A percentile compares a stretch with the other conserved stretches of the same genome.
Conservation (phyloP, 805 yeast genomes). For the Candida arabinofermentans region DNA sequence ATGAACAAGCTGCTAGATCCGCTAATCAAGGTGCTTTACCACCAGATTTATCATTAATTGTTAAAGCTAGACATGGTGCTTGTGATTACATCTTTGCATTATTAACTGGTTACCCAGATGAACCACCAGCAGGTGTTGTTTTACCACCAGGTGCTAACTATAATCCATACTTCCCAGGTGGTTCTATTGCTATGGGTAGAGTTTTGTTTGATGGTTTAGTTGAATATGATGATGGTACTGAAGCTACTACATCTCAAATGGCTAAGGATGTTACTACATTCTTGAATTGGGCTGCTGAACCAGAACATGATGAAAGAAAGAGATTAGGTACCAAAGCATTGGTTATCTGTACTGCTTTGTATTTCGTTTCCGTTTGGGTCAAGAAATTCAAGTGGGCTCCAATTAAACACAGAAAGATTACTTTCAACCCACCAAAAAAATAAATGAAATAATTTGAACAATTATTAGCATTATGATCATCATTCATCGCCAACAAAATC, state of each 20-base stretch:
- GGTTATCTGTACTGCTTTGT: slow-evolving; percentile 71
- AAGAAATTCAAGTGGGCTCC: slow-evolving; percentile 98
- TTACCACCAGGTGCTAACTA: slow-evolving; percentile 94
- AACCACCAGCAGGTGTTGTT: slow-evolving; percentile 94
- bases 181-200: slow-evolving; percentile 98
- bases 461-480: neutral
- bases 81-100: slow-evolving; percentile 91
- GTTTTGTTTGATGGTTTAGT: slow-evolving; percentile 96
- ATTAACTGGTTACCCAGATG: slow-evolving; percentile 98
- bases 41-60: slow-evolving; percentile 94
- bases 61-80: slow-evolving; percentile 99
- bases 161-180: slow-evolving; percentile 99
- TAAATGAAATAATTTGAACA: slow-evolving; percentile 19
- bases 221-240: slow-evolving; percentile 98
- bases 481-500: neutral
- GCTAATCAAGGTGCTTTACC: slow-evolving; percentile 99
- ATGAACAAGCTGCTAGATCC: slow-evolving; percentile 99
- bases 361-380: slow-evolving; percentile 81
- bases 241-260: slow-evolving; percentile 98
- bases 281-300: slow-evolving; percentile 98
- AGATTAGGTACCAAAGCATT: slow-evolving; percentile 92
- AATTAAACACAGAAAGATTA: slow-evolving; percentile 90
- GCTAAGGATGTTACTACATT: slow-evolving; percentile 96
- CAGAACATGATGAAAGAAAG: slow-evolving; percentile 98
- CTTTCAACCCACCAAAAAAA: slow-evolving; percentile 88